Conservation (phyloP, 768 basidiomycete genomes). For the Lyophyllum atratum region DNA sequence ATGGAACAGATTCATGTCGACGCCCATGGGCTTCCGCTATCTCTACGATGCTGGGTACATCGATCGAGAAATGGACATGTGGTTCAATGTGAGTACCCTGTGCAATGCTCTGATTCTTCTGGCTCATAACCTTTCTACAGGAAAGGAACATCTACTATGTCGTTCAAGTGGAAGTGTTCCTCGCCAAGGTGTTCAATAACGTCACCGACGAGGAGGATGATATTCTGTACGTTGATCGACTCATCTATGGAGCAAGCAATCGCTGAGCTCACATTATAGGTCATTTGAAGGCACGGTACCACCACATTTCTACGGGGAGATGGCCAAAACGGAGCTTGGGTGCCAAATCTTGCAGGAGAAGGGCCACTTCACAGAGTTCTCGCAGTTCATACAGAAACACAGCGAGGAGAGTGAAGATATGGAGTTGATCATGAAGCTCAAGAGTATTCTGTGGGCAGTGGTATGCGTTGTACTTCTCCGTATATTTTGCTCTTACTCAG, state of each 20-base stretch:
- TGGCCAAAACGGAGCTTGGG: constrained; percentile 95
- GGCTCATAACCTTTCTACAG: constrained; percentile 43
- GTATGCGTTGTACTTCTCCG: constrained; percentile 50
- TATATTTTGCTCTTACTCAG: not conserved
- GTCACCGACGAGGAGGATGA: constrained; percentile 70
- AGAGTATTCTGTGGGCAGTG: constrained; percentile 96
- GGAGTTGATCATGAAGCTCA: constrained; percentile 84
- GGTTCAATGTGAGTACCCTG: constrained; percentile 78
- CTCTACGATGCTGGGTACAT: constrained; percentile 92
- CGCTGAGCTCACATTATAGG: constrained; percentile 31
- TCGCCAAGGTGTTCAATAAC: constrained; percentile 74
- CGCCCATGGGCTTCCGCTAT: constrained; percentile 89
- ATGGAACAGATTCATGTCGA: constrained; percentile 83
- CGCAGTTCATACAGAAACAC: constrained; percentile 87
- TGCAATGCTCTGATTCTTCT: not conserved
- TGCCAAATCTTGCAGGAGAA: constrained; percentile 90
- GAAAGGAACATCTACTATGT: constrained; percentile 94
- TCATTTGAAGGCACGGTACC: constrained; percentile 87
- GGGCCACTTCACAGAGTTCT: constrained; percentile 89
- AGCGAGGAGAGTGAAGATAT: constrained; percentile 81
- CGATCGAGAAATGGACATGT: constrained; percentile 91
- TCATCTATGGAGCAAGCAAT: not conserved
- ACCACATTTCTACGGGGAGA: constrained; percentile 96
- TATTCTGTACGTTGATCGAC: constrained; percentile 41
- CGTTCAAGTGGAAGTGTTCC: constrained; percentile 90